Evolutionary conservation across 2,329 filamentous ascomycete species (phyloP), one percentile per base, ranked within the genome.

Genomic region (Onygenales sp.): DNA sequence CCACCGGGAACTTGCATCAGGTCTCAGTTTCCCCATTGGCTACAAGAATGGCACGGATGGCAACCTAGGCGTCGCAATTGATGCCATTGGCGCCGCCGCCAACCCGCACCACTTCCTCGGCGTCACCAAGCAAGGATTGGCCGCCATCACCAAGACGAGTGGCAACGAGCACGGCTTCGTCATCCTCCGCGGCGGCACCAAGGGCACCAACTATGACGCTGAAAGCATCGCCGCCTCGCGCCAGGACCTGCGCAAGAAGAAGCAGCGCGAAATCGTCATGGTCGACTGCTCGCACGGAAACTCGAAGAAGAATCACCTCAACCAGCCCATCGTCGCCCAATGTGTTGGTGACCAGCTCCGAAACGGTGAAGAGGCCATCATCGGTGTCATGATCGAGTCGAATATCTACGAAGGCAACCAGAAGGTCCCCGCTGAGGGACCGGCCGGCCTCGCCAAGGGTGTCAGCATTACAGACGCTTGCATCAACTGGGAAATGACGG

Each of bases 31-130:
- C 85, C 93, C 93, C 21, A 91, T 98, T 61, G 93, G 93, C 55
- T 98, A 96, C 86, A 98, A 98, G 83, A 98, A 98, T 73, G 93
- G 93, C 57, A 98, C 93, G 27, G 93, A 98, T 65, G 93, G 93
- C 42, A 89, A 86, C 62, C 77, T 98, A 53, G 84, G 83, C 32
- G 91, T 97, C 17, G 91, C 92, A 17, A 94, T 97, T 63, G 93
- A 98, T 68, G 93, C 93, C 36, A 96, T 97, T 68, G 93, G 92
- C 55, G 85, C 88, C 27, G 73, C 74, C 5, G 66, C 68, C 50
- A 70, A 76, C 62, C 73, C 74, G 8, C 93, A 98, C 73, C 92
- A 96, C 77, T 98, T 98, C 79, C 87, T 98, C 79, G 92, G 91
- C 72, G 93, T 98, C 49, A 98, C 93, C 34, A 98, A 98, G 79